Conservation (phyloP, 1,139 yeast species). For the Petasospora fabianii region DNA sequence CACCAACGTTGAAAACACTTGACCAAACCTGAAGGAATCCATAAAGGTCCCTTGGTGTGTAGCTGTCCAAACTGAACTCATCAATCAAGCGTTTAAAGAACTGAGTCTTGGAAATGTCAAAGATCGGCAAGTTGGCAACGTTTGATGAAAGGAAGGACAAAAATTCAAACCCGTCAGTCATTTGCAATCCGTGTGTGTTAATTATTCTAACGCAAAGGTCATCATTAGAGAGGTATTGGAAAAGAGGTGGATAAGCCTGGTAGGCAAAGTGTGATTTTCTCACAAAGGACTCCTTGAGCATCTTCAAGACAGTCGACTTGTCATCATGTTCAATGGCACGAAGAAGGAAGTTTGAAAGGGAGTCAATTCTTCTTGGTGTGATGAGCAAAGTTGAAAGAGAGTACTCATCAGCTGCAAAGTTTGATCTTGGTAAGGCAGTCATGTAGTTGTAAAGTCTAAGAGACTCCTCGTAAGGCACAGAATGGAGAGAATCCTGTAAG, state of each 20-base stretch:
- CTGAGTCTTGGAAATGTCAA: constrained; percentile 25
- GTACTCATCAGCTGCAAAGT: not conserved
- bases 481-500: constrained; percentile 29
- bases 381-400: constrained; percentile 14
- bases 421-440: constrained; percentile 28
- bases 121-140: constrained; percentile 20
- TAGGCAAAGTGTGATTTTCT: constrained; percentile 31
- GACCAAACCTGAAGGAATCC: constrained; percentile 17
- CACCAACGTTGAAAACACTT: constrained; percentile 13
- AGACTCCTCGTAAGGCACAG: constrained; percentile 27
- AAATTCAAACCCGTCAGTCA: constrained; percentile 27
- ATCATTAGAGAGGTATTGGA: constrained; percentile 30
- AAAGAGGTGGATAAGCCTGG: constrained; percentile 31
- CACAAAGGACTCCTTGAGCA: constrained; percentile 35
- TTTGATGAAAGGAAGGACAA: constrained; percentile 18
- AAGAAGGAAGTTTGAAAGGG: constrained; percentile 26
- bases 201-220: constrained; percentile 32
- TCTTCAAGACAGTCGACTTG: constrained; percentile 31
- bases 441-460: constrained; percentile 32
- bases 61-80: constrained; percentile 19
- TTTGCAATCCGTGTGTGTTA: constrained; percentile 30
- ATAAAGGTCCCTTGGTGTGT: constrained; percentile 4
- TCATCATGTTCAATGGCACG: constrained; percentile 32
- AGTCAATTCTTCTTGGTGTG: constrained; percentile 16
- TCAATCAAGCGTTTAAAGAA: constrained; percentile 29